These are phyloP conservation scores for Ramaria rubella DNA, from an alignment of 768 basidiomycete genomes.

Conservation along the genomic window DNA sequence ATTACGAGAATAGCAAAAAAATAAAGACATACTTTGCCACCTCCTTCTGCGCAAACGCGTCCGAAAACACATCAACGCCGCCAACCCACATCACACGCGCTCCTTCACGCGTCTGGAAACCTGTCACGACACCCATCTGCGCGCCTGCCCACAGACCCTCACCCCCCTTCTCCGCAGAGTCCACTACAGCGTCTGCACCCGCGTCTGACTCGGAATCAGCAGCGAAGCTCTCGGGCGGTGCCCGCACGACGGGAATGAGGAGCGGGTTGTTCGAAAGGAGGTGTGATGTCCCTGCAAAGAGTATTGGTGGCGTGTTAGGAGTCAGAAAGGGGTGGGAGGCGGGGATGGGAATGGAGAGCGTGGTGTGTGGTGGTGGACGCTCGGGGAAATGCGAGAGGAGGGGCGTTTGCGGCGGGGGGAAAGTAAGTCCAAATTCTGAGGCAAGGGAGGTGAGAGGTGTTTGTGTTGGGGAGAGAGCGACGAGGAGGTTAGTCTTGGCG, in stretches of 20 bases:
- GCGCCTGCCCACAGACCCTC: constrained; percentile 82
- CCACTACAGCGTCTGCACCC: constrained; percentile 55
- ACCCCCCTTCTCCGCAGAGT: constrained; percentile 67
- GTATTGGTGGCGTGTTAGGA: constrained; percentile 48
- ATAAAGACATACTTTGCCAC: no score
- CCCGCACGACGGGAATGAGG: constrained; percentile 74
- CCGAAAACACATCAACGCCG: constrained; percentile 70
- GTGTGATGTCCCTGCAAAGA: constrained; percentile 70
- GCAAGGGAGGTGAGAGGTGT: constrained; percentile 72
- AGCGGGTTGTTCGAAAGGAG: constrained; percentile 68
- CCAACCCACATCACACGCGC: constrained; percentile 79
- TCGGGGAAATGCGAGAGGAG: constrained; percentile 83
- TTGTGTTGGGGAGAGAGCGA: constrained; percentile 73
- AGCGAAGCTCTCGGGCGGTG: constrained; percentile 70
- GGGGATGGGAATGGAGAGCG: constrained; percentile 59
- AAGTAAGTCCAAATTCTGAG: constrained; percentile 85
- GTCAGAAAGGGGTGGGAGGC: constrained; percentile 23
- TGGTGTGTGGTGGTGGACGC: constrained; percentile 52
- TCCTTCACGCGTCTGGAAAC: constrained; percentile 79
- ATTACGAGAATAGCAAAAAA: constrained; percentile 30
- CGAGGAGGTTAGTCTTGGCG: constrained; percentile 72
- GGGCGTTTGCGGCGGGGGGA: constrained; percentile 77
- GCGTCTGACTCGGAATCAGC: constrained; percentile 46
- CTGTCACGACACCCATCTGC: constrained; percentile 70
- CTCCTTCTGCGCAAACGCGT: constrained; percentile 62